Conservation (phyloP, 768 basidiomycete genomes). For the Coprinopsis strossmayeri region DNA sequence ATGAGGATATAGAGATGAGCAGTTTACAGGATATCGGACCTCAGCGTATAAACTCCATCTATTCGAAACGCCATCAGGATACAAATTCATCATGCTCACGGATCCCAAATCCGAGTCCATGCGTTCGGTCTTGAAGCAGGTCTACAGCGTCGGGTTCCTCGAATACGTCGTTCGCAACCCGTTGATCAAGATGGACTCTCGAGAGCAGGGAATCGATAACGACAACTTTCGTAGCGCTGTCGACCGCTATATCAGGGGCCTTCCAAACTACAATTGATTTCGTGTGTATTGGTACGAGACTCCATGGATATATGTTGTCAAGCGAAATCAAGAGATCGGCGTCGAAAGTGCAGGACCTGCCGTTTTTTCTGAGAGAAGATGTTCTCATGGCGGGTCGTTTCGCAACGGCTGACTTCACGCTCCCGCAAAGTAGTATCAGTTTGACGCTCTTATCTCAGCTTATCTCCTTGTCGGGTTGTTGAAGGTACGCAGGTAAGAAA, state of each 20-base stretch:
- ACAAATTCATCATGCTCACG: conserved; percentile 93
- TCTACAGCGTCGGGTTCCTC: conserved; percentile 90
- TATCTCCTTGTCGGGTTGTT: too few relatives aligned
- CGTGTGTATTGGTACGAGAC: too few relatives aligned
- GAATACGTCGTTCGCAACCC: conserved; percentile 95
- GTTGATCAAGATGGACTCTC: conserved; percentile 75
- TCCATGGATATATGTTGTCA: too few relatives aligned
- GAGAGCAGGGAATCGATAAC: conserved; percentile 83
- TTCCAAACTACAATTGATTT: conserved; percentile 19
- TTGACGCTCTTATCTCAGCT: too few relatives aligned
- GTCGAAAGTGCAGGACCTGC: too few relatives aligned
- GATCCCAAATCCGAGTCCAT: conserved; percentile 82
- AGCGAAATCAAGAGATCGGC: not conserved
- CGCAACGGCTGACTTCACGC: too few relatives aligned
- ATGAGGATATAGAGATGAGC: conserved; percentile 61
- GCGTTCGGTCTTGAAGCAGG: conserved; percentile 75
- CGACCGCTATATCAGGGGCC: conserved; percentile 67
- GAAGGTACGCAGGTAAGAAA: too few relatives aligned
- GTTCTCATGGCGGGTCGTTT: too few relatives aligned
- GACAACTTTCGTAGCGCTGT: conserved; percentile 81
- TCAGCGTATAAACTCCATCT: conserved; percentile 91
- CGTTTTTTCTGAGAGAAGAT: too few relatives aligned
- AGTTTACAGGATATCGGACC: conserved; percentile 86
- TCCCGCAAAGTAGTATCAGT: too few relatives aligned
- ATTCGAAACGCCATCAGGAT: conserved; percentile 86